Percentiles rank a stretch among this genome's conserved stretches.
phyloP scores from a whole-genome alignment of 768 basidiomycete species.

The Thelephora ganbajun region DNA sequence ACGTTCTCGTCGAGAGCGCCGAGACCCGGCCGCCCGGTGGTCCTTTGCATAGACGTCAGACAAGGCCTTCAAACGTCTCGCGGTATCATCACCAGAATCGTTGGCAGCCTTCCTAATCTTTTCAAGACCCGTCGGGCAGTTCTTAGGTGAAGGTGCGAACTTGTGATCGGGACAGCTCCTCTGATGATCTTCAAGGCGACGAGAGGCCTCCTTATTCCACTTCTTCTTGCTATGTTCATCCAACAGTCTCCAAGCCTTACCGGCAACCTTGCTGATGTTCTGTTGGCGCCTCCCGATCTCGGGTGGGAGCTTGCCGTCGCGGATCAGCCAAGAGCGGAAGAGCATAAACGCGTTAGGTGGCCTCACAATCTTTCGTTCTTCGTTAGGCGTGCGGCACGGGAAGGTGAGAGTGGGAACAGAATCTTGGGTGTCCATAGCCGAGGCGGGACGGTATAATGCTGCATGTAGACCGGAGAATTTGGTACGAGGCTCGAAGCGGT shows the following conservation, averaged over 20 bases:
- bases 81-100: no score
- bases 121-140: background rate
- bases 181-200: constrained; percentile 15
- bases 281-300: constrained; percentile 38
- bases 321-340: constrained; percentile 38
- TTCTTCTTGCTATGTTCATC: constrained; percentile 17
- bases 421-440: background rate
- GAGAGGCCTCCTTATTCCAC: constrained; percentile 22
- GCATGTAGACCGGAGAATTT: background rate
- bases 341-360: constrained; percentile 47
- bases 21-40: no score
- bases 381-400: no score
- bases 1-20: no score
- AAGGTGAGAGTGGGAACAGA: no score
- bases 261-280: constrained; percentile 38
- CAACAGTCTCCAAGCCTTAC: constrained; percentile 37
- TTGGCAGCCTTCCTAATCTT: no score
- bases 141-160: constrained; percentile 16
- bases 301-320: constrained; percentile 25
- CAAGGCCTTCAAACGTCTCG: no score
- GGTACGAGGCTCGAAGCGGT: no score
- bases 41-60: no score
- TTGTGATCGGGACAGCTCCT: constrained; percentile 17
- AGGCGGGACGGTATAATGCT: background rate
- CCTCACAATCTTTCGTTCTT: constrained; percentile 21